Percentiles rank a stretch among this genome's conserved stretches.
Conservation (phyloP, 331 rosid genomes). For the Dryas integrifolia region DNA sequence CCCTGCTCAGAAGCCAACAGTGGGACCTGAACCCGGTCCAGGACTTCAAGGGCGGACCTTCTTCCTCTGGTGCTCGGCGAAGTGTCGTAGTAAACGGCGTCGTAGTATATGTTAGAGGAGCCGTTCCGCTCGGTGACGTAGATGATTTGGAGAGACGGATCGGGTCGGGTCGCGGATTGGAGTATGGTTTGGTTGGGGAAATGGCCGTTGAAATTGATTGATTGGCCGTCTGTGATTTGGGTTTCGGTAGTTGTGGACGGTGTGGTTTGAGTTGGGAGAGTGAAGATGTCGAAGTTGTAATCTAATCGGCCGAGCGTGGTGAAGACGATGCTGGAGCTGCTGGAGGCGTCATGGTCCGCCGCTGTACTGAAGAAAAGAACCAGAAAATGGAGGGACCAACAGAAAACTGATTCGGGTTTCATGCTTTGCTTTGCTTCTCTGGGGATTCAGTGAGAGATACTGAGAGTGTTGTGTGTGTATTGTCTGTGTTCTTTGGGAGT, state of each 20-base stretch:
- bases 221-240: constrained; percentile 65
- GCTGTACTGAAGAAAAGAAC: neutral
- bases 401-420: constrained; percentile 14
- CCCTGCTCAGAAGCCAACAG: constrained; percentile 23
- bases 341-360: constrained; percentile 21
- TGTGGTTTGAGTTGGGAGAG: constrained; percentile 38
- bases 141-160: constrained; percentile 46
- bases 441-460: neutral
- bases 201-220: constrained; percentile 82
- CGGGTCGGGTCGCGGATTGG: constrained; percentile 15
- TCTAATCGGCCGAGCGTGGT: constrained; percentile 57
- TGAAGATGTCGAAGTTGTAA: constrained; percentile 64
- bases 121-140: constrained; percentile 78
- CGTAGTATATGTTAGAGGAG: constrained; percentile 52
- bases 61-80: constrained; percentile 1
- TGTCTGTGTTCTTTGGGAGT: neutral
- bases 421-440: neutral
- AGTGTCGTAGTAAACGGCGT: constrained; percentile 33
- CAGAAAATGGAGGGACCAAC: constrained; percentile 8
- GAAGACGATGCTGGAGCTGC: constrained; percentile 62
- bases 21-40: constrained; percentile 55
- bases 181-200: constrained; percentile 38
- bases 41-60: constrained; percentile 48
- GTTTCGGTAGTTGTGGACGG: constrained; percentile 35
- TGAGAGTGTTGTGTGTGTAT: neutral